Conservation (phyloP, 116 monocot genomes). For the Cymodocea nodosa region DNA sequence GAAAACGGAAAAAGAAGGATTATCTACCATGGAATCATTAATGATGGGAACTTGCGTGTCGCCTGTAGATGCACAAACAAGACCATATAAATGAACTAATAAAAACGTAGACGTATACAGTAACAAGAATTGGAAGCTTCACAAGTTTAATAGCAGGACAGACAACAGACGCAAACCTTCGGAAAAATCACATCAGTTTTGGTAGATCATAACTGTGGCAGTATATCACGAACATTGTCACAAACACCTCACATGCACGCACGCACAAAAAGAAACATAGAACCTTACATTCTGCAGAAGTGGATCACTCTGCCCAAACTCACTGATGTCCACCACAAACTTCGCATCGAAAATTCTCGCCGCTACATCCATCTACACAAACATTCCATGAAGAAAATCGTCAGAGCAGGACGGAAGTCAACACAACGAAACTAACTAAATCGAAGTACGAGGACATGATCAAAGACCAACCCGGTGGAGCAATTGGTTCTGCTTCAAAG, state of each 20-base stretch:
- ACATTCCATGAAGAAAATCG: not conserved
- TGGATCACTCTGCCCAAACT: slow-evolving; percentile 46
- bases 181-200: not conserved
- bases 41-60: slow-evolving; percentile 19
- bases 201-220: too few relatives aligned
- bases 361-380: slow-evolving; percentile 36
- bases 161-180: not conserved
- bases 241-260: not conserved
- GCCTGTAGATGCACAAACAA: slow-evolving; percentile 23
- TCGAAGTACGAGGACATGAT: not conserved
- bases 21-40: slow-evolving; percentile 36
- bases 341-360: slow-evolving; percentile 27
- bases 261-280: not conserved
- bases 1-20: not conserved
- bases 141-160: not conserved
- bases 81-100: not conserved
- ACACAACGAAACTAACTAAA: not conserved
- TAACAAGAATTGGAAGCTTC: not conserved
- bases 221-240: not conserved
- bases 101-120: not conserved
- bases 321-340: slow-evolving; percentile 40
- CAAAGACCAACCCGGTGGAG: slow-evolving; percentile 23
- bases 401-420: not conserved
- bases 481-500: slow-evolving; percentile 22
- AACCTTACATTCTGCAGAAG: slow-evolving; percentile 43